Evolutionary conservation across 169 alveolate genomes (phyloP), one percentile per base, ranked within the genome.

Genomic region (Fabrea salina): DNA sequence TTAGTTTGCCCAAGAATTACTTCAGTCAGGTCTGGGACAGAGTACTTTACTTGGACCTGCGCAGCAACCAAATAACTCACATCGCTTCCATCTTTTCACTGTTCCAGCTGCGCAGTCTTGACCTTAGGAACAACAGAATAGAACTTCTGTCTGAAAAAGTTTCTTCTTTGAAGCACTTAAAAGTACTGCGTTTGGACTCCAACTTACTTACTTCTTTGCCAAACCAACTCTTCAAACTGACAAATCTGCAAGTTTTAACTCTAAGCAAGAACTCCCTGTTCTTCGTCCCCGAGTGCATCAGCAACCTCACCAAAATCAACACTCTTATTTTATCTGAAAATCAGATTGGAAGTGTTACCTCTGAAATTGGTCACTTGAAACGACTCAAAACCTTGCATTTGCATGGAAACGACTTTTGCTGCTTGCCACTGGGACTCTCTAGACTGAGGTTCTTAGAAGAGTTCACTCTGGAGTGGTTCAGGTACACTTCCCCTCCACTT

Each of bases 401-500:
- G 19, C 80, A 72, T 51, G 35, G 35, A 47, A 72, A 72, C 4
- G n/a, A 33, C 37, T 72, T 72, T 30, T 72, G 71, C 7, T 27
- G 11, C 11, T 27, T 72, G 8, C 80, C 80, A 30, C 2, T 72
- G 11, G 11, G 71, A 33, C 37, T 81, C 13, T 19, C 32, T 6
- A 56, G 25, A 1, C 40, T 81, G 19, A 47, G 22, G 33, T 19
- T 39, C 16, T 41, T 81, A 19, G 41, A 75, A 68, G 92, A 87
- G 35, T 58, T 87, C 6, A 43, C 75, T 49, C 56, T 87, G 11
- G 92, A 87, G 40, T 87, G 92, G 90, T 87, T 87, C 53, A 32
- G 67, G 51, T 87, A 87, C 61, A 43, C 86, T 25, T 33, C 27
- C 16, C 92, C 92, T n/a, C 79, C 86, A 7, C 61, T 68, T 4